Percentiles rank a stretch among this genome's conserved stretches.
These are phyloP conservation scores for Hebeloma cylindrosporum DNA, from an alignment of 768 basidiomycete species.

Conservation along the genomic window DNA sequence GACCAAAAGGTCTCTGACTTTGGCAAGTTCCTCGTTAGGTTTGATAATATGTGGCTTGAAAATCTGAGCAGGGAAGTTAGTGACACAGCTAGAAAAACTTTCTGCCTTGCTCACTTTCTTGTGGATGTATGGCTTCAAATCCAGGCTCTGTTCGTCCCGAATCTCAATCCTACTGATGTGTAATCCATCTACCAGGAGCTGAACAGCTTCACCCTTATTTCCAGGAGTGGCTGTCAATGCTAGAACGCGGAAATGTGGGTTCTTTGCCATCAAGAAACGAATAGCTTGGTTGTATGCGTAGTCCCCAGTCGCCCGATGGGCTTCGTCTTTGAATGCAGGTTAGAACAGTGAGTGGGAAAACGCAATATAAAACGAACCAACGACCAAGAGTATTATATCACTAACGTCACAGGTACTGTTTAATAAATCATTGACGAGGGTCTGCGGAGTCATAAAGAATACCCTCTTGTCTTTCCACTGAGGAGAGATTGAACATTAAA, in stretches of 20 bases:
- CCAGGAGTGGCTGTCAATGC: conserved; percentile 97
- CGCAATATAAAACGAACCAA: conserved; percentile 53
- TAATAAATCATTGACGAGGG: conserved; percentile 82
- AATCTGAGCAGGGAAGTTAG: conserved; percentile 41
- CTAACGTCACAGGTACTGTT: conserved; percentile 71
- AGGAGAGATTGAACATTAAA: neutral
- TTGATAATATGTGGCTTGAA: conserved; percentile 76
- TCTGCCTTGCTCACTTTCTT: conserved; percentile 61
- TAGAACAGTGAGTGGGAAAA: neutral
- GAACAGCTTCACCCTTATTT: conserved; percentile 80
- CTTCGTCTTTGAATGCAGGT: conserved; percentile 65
- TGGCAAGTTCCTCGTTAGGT: conserved; percentile 66
- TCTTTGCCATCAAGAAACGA: conserved; percentile 89
- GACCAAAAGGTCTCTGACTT: conserved; percentile 65
- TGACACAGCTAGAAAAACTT: neutral
- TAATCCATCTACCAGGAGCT: conserved; percentile 85
- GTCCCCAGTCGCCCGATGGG: conserved; percentile 90
- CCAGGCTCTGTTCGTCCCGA: conserved; percentile 86
- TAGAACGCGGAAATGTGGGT: conserved; percentile 88
- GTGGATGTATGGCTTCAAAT: conserved; percentile 83
- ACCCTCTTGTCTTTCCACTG: conserved; percentile 84
- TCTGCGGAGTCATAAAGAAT: conserved; percentile 97
- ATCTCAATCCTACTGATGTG: conserved; percentile 97
- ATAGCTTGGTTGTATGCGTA: conserved; percentile 91
- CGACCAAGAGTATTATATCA: conserved; percentile 84